phyloP scores from a whole-genome alignment of 73 alveolate species.

The Paramecium tetraurelia region DNA sequence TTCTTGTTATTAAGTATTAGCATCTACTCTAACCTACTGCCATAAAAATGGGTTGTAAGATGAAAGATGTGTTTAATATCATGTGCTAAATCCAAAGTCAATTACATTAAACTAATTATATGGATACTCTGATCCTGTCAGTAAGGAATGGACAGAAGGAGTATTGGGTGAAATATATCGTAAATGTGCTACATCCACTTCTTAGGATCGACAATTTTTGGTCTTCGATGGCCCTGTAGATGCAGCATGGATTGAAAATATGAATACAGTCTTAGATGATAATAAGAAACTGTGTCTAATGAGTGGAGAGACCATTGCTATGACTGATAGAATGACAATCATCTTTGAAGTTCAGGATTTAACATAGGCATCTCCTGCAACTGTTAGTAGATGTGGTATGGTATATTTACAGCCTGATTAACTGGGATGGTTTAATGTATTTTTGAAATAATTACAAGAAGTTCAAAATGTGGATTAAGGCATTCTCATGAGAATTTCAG shows the following conservation, averaged over 20 bases:
- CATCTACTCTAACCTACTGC: slow-evolving; percentile 74
- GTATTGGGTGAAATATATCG: slow-evolving; percentile 74
- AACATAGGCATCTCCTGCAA: slow-evolving; percentile 97
- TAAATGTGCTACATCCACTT: slow-evolving; percentile 71
- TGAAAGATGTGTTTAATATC: slow-evolving; percentile 69
- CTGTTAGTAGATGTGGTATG: slow-evolving; percentile 99
- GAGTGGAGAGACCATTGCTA: slow-evolving; percentile 91
- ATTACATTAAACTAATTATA: slow-evolving; percentile 60
- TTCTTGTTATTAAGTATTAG: slow-evolving; percentile 82
- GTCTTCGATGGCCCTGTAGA: slow-evolving; percentile 98
- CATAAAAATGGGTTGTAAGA: slow-evolving; percentile 61
- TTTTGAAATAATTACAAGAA: slow-evolving; percentile 10
- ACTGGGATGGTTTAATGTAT: slow-evolving; percentile 76
- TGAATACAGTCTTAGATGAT: slow-evolving; percentile 98
- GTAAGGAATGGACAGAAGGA: slow-evolving; percentile 75
- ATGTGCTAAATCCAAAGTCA: slow-evolving; percentile 67
- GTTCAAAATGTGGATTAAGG: slow-evolving; percentile 48
- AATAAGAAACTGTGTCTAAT: slow-evolving; percentile 93
- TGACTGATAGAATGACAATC: slow-evolving; percentile 92
- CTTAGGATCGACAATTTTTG: slow-evolving; percentile 65
- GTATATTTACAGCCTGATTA: slow-evolving; percentile 93
- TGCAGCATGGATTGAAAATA: slow-evolving; percentile 96
- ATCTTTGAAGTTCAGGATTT: slow-evolving; percentile 92
- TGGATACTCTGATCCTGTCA: slow-evolving; percentile 75
- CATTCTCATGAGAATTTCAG: slow-evolving; percentile 52